phyloP scores from a whole-genome alignment of 768 basidiomycete species.

The Mycena sanguinolenta region DNA sequence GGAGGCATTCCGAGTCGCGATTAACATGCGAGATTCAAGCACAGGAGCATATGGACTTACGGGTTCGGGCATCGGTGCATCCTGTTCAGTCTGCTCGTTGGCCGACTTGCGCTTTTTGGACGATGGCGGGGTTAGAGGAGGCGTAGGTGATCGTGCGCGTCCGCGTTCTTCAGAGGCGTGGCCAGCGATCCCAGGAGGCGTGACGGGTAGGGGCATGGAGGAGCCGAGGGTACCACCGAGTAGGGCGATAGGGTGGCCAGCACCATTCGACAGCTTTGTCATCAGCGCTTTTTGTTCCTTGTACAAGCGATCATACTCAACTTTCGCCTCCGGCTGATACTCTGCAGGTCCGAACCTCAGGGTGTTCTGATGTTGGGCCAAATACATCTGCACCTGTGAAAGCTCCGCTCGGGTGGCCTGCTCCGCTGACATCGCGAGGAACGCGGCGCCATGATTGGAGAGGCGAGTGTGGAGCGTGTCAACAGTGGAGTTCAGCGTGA shows the following conservation, averaged over 20 bases:
- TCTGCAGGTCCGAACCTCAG: not conserved
- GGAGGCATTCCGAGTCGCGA: constrained; percentile 11
- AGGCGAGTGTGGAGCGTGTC: not conserved
- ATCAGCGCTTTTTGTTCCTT: constrained; percentile 11
- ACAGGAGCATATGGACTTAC: not conserved
- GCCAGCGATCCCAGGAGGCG: not conserved
- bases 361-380: not conserved
- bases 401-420: not conserved
- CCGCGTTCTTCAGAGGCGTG: too few relatives aligned
- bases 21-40: not conserved
- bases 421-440: not conserved
- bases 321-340: not conserved
- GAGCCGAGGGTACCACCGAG: constrained; percentile 6
- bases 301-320: constrained; percentile 8
- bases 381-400: not conserved
- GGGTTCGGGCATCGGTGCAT: not conserved
- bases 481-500: not conserved
- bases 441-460: not conserved
- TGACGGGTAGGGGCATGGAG: not conserved
- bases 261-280: not conserved
- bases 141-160: too few relatives aligned
- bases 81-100: not conserved
- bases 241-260: not conserved
- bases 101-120: not conserved
- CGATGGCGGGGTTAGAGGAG: too few relatives aligned